Evolutionary conservation across 768 basidiomycete genomes (phyloP), one percentile per base, ranked within the genome.

Genomic region (Tylopilus sp.): DNA sequence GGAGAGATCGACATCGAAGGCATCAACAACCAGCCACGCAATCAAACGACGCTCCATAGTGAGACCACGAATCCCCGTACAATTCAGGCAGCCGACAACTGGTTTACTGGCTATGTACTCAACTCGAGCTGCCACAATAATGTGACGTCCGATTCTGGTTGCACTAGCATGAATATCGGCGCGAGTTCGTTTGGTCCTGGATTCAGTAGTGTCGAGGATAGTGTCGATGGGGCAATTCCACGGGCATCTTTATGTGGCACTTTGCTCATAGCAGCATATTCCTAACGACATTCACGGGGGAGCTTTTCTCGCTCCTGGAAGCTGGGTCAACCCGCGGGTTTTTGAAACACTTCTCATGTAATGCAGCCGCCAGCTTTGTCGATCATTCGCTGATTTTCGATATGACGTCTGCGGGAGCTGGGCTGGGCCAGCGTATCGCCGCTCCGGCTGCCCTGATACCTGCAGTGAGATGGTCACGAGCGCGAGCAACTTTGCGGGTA

Each of bases 1-100:
- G 82, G 81, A 53, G 86, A 89, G 66, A 83, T 88, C 49, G 89
- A 91, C 58, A 79, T 90, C 9, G 89, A 91, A 64, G 85, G 86
- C 13, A 79, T 89, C 49, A 78, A 89, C 58, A 59, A 77, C 22
- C 75, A 79, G 60, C 50, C 69, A 3, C 67, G 71, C 21, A 88
- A 91, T 56, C 84, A 82, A 51, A 79, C 79, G 65, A 81, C 86
- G 1, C 71, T 88, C 9, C 88, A 90, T 65, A 83, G 80, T 9
- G 70, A 75, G 5, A 60, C 66, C 3, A 72, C 71, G 28, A 71
- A 77, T 1, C 1, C 62, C 69, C 47, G 69, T 47, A 57, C 41
- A 20, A 58, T 67, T 21, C 35, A 1, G 22, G 38, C 53, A 8
- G 3, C 64, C 53, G 57, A 50, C 50, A 11, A 39, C 47, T 22